Conservation (phyloP, 305 asterid genomes). For the Lippia alba region DNA sequence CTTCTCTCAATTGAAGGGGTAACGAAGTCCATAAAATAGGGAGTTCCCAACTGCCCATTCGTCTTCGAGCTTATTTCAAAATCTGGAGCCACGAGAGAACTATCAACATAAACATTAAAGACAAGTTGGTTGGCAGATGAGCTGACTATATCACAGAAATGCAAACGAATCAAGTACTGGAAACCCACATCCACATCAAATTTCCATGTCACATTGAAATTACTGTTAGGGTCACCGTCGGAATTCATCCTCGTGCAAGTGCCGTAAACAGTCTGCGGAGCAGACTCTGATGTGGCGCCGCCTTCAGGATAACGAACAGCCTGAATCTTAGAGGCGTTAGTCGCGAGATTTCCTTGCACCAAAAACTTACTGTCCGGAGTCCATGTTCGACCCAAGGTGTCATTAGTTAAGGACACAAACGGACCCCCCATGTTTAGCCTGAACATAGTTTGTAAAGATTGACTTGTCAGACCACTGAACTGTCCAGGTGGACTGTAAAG, state of each 20-base stretch:
- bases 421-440: slow-evolving; percentile 86
- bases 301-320: slow-evolving; percentile 58
- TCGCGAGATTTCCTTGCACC: slow-evolving; percentile 35
- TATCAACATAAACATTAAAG: slow-evolving; percentile 53
- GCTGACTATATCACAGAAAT: slow-evolving; percentile 75
- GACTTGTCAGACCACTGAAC: slow-evolving; percentile 45
- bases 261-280: slow-evolving; percentile 81
- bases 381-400: slow-evolving; percentile 65
- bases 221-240: slow-evolving; percentile 47
- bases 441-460: slow-evolving; percentile 62
- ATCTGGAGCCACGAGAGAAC: slow-evolving; percentile 41
- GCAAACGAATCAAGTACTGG: slow-evolving; percentile 59
- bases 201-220: slow-evolving; percentile 66
- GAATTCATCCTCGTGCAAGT: slow-evolving; percentile 73
- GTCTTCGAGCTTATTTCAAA: slow-evolving; percentile 45
- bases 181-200: slow-evolving; percentile 54
- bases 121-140: slow-evolving; percentile 43
- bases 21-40: slow-evolving; percentile 58
- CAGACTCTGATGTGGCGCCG: slow-evolving; percentile 56
- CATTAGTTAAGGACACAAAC: slow-evolving; percentile 49
- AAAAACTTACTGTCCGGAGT: slow-evolving; percentile 46
- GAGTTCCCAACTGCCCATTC: slow-evolving; percentile 50
- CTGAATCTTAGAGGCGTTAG: slow-evolving; percentile 40
- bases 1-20: slow-evolving; percentile 39
- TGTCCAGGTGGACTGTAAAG: slow-evolving; percentile 48